phyloP scores from a whole-genome alignment of 2,329 filamentous ascomycete species.

The Thelonectria olida region DNA sequence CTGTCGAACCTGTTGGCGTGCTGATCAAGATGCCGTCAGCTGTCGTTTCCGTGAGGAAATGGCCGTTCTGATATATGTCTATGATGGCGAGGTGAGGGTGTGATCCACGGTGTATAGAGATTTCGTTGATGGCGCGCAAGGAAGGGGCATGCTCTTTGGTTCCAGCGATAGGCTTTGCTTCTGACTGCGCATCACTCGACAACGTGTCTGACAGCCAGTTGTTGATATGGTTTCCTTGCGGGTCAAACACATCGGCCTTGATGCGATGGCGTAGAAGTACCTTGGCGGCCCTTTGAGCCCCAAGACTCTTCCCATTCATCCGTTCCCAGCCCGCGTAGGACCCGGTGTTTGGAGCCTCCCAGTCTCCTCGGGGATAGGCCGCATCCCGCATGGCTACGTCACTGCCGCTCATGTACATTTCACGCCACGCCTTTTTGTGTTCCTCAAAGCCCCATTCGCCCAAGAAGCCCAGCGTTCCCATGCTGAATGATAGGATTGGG shows the following conservation, averaged over 20 bases:
- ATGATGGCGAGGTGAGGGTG: conserved; percentile 92
- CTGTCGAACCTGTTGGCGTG: conserved; percentile 93
- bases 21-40: conserved; percentile 95
- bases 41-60: conserved; percentile 91
- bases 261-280: conserved; percentile 88
- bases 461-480: conserved; percentile 94
- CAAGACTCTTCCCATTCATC: conserved; percentile 83
- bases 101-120: conserved; percentile 90
- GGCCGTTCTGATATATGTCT: conserved; percentile 87
- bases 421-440: conserved; percentile 89
- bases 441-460: conserved; percentile 97
- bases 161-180: conserved; percentile 45
- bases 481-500: conserved; percentile 92
- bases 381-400: conserved; percentile 58
- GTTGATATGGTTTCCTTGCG: conserved; percentile 69
- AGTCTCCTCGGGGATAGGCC: conserved; percentile 45
- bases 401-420: conserved; percentile 85
- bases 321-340: conserved; percentile 70
- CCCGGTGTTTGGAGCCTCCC: conserved; percentile 30
- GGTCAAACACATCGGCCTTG: conserved; percentile 84
- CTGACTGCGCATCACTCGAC: conserved; percentile 55
- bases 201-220: conserved; percentile 56
- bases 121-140: conserved; percentile 88
- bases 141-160: conserved; percentile 51
- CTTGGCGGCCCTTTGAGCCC: conserved; percentile 75